These are phyloP conservation scores for Colletotrichum spaethianum DNA, from an alignment of 2,329 filamentous ascomycete species.

Conservation along the genomic window DNA sequence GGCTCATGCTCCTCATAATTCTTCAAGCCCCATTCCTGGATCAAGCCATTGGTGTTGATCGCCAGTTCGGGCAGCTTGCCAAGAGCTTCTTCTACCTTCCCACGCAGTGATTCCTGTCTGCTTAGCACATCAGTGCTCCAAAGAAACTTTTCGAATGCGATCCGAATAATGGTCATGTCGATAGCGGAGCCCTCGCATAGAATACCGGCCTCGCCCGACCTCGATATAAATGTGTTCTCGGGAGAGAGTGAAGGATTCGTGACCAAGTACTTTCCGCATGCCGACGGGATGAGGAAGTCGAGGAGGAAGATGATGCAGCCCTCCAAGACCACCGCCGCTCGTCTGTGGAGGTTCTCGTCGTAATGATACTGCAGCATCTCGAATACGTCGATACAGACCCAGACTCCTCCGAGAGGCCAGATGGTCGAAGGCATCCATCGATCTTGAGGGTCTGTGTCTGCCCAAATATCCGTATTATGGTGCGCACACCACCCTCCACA, in stretches of 20 bases:
- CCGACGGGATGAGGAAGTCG: conserved; percentile 45
- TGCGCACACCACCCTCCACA: conserved; percentile 52
- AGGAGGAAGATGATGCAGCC: conserved; percentile 50
- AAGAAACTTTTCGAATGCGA: conserved; percentile 44
- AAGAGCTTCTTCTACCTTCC: conserved; percentile 17
- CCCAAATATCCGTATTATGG: conserved; percentile 56
- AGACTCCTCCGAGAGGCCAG: conserved; percentile 58
- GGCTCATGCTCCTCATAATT: conserved; percentile 59
- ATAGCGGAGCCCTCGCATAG: conserved; percentile 61
- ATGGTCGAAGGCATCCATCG: conserved; percentile 50
- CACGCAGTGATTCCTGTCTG: conserved; percentile 5
- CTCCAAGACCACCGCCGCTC: conserved; percentile 47
- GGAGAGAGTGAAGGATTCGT: conserved; percentile 48
- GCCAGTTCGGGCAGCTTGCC: conserved; percentile 43
- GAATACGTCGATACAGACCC: conserved; percentile 57
- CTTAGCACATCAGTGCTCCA: conserved; percentile 44
- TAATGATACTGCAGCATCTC: conserved; percentile 55
- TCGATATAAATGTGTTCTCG: conserved; percentile 45
- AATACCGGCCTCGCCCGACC: conserved; percentile 54
- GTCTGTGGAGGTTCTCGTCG: conserved; percentile 45
- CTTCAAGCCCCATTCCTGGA: conserved; percentile 61
- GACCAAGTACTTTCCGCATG: conserved; percentile 46
- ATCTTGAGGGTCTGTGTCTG: conserved; percentile 52
- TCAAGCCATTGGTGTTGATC: conserved; percentile 48
- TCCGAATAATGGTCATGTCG: conserved; percentile 53